Base-by-base conservation (phyloP, 768 basidiomycete genomes). In the Auriscalpium microsporum region DNA sequence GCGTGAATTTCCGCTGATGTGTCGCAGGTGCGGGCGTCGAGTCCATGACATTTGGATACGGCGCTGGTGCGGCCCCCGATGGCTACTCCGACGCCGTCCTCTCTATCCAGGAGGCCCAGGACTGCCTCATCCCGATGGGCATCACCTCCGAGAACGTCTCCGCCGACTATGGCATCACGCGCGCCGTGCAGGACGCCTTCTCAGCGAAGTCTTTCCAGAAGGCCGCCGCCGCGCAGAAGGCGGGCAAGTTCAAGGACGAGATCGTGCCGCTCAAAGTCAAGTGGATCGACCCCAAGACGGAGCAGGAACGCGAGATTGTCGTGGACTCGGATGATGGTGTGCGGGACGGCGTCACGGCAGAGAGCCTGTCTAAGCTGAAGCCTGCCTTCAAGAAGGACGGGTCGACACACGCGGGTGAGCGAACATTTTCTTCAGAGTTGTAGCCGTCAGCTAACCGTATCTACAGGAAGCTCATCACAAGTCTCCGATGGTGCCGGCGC, bases 81-180 rank as follows among this genome's bases (percentile, higher is more conserved):
- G 74, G 70, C 50, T 83, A 76, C 69, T 84, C 87, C 2, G 82
- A 87, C 21, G 75, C 78, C 48, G 75, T 94, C 47, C 76, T 88
- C 57, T 62, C 75, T 36, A 82, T 78, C 70, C 72, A 81, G 62
- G 84, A 87, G 61, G 81, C 91, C 2, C 80, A 80, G 56, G 91
- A 94, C 72, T 93, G 90, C 66, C 75, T 87, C 28, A 74, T 90
- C 56, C 90, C 90, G 45, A 92, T 92, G 90, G 94, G 93, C 37
- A 84, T 94, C 73, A 94, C 94, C 17, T 91, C 88, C n/a, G 92
- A 94, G 74, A 93, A 93, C 67, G 90, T 94, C 60, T 90, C 93
- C 11, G 68, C 75, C 49, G 83, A 91, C 54, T 94, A 79, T 69
- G 73, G 75, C 56, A 81, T 95, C 67, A 74, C 85, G 33, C 86